phyloP scores from a whole-genome alignment of 331 rosid genomes.

The Pyrus hybrid region DNA sequence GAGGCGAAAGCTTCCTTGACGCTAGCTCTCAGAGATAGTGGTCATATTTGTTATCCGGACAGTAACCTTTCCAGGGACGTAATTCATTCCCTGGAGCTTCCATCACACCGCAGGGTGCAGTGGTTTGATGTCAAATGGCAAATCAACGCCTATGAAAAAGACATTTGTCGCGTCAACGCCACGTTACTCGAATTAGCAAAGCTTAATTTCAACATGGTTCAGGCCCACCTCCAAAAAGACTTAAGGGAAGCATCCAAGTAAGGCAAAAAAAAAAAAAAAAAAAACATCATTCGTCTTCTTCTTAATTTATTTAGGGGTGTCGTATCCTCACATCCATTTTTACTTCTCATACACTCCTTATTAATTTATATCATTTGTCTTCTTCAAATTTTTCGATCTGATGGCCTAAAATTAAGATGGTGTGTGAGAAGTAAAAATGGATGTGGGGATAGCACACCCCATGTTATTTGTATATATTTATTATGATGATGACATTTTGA shows the following conservation, averaged over 20 bases:
- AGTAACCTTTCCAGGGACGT: constrained; percentile 4
- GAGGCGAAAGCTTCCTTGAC: constrained; percentile 12
- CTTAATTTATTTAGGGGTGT: too few species aligned
- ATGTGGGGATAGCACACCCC: too few species aligned
- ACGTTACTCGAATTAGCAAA: constrained; percentile 38
- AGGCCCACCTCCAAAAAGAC: constrained; percentile 38
- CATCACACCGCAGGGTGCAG: constrained; percentile 44
- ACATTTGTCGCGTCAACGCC: not conserved
- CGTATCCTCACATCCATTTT: too few species aligned
- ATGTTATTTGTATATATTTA: too few species aligned
- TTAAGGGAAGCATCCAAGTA: constrained; percentile 43
- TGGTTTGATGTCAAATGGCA: constrained; percentile 66
- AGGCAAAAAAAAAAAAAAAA: not conserved
- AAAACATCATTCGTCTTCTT: too few species aligned
- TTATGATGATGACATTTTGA: too few species aligned
- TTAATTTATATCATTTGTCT: too few species aligned
- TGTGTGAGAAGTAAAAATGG: too few species aligned
- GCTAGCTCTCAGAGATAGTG: constrained; percentile 9
- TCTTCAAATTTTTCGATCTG: too few species aligned
- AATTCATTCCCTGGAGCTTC: constrained; percentile 38
- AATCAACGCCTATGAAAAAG: constrained; percentile 5
- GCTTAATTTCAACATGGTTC: constrained; percentile 40
- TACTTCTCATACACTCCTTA: too few species aligned
- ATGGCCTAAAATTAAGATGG: too few species aligned
- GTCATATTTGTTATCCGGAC: not conserved